Percentiles rank a stretch among this genome's conserved stretches.
Conservation (phyloP, 2,329 filamentous ascomycete species). For the Bisporella sp. region DNA sequence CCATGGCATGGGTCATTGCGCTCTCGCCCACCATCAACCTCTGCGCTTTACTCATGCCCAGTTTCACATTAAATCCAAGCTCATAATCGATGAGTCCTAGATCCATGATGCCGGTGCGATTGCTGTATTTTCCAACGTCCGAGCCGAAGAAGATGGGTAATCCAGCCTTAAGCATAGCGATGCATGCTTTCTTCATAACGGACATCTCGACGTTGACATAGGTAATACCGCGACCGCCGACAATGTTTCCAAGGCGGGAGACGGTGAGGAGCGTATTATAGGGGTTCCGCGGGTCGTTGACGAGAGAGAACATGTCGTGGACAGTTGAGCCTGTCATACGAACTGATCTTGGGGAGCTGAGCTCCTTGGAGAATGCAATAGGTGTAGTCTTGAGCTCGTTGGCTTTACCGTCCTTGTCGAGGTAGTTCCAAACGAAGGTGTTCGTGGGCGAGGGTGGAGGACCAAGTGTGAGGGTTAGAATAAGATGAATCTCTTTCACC, state of each 20-base stretch:
- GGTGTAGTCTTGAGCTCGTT: conserved; percentile 60
- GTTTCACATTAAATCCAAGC: conserved; percentile 71
- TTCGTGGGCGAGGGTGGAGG: conserved; percentile 64
- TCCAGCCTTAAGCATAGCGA: conserved; percentile 71
- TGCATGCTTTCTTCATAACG: conserved; percentile 64
- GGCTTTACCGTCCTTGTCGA: conserved; percentile 60
- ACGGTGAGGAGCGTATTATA: conserved; percentile 70
- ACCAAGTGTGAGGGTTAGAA: conserved; percentile 77
- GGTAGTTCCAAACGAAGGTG: conserved; percentile 74
- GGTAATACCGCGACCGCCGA: conserved; percentile 66
- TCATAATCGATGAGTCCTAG: conserved; percentile 69
- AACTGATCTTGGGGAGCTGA: conserved; percentile 50
- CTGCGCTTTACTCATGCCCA: conserved; percentile 70
- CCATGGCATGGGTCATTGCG: conserved; percentile 90
- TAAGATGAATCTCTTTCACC: conserved; percentile 71
- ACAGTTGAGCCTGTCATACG: conserved; percentile 55
- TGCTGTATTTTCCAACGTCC: conserved; percentile 79
- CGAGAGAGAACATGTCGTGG: conserved; percentile 67
- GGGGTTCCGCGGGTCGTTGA: conserved; percentile 77
- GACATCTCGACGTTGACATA: conserved; percentile 79
- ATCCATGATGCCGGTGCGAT: conserved; percentile 69
- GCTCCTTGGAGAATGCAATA: conserved; percentile 62
- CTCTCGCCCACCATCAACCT: conserved; percentile 68
- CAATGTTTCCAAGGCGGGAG: conserved; percentile 71
- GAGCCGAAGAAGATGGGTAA: conserved; percentile 83